These are phyloP conservation scores for Pestalotiopsis fici DNA, from an alignment of 2,329 filamentous ascomycete genomes.

Conservation along the genomic window DNA sequence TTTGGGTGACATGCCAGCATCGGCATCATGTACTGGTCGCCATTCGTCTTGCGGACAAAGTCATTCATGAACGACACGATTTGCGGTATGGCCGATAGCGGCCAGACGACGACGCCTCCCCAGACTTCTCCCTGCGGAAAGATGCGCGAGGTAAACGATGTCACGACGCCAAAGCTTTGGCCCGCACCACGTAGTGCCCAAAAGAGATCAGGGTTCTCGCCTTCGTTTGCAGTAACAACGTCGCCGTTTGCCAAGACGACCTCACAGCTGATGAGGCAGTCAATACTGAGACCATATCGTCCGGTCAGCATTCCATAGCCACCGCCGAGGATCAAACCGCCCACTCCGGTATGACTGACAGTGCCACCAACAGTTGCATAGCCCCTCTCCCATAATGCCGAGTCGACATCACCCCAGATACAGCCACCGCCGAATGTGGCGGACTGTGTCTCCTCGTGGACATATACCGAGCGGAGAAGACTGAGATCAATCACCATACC, in stretches of 20 bases:
- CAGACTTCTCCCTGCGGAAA: conserved; percentile 33
- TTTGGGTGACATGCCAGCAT: conserved; percentile 28
- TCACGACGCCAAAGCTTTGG: conserved; percentile 43
- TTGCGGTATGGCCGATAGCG: conserved; percentile 21
- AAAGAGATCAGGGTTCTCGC: conserved; percentile 43
- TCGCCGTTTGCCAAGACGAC: conserved; percentile 40
- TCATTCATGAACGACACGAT: conserved; percentile 31
- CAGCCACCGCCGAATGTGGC: conserved; percentile 53
- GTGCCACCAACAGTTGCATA: conserved; percentile 64
- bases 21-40: conserved; percentile 14
- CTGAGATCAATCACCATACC: conserved; percentile 59
- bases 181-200: conserved; percentile 43
- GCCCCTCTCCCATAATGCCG: conserved; percentile 46
- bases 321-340: conserved; percentile 58
- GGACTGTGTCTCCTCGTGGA: conserved; percentile 44
- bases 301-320: conserved; percentile 60
- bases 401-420: conserved; percentile 56
- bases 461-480: conserved; percentile 48
- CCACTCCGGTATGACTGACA: conserved; percentile 63
- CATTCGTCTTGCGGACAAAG: conserved; percentile 24
- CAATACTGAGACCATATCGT: conserved; percentile 50
- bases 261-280: conserved; percentile 38
- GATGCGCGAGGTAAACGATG: conserved; percentile 34
- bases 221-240: conserved; percentile 38
- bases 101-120: conserved; percentile 26